A percentile compares a stretch with the other conserved stretches of the same genome.
phyloP scores from a whole-genome alignment of 2,329 filamentous ascomycete genomes.

The Epichloe sibirici region DNA sequence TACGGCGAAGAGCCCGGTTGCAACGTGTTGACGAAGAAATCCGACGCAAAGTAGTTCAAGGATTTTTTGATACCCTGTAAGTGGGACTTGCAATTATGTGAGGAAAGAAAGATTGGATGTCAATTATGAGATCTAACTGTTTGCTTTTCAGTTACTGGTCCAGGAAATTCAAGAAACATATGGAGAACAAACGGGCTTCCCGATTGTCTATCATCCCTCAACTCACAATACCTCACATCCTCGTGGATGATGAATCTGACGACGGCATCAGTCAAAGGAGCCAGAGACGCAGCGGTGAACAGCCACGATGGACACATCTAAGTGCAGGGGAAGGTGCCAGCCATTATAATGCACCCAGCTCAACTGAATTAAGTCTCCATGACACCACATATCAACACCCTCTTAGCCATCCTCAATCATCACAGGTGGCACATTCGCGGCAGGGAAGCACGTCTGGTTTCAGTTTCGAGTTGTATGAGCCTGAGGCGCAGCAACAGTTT shows the following conservation, averaged over 20 bases:
- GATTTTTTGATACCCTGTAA: constrained; percentile 88
- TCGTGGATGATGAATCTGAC: constrained; percentile 67
- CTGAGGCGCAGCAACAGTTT: constrained; percentile 18
- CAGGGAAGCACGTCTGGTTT: constrained; percentile 40
- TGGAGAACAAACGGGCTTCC: constrained; percentile 59
- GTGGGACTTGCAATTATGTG: constrained; percentile 13
- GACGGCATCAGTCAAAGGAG: constrained; percentile 13
- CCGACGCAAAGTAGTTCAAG: constrained; percentile 75
- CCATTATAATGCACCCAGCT: constrained; percentile 12
- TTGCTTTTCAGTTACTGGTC: constrained; percentile 56
- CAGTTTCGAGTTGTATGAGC: constrained; percentile 45
- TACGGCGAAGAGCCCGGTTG: constrained; percentile 76
- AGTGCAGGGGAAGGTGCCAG: constrained; percentile 6
- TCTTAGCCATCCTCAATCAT: constrained; percentile 40
- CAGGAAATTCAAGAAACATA: constrained; percentile 63
- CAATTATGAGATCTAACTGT: background rate
- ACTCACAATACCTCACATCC: constrained; percentile 78
- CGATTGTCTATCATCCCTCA: constrained; percentile 70
- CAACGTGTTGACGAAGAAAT: constrained; percentile 94
- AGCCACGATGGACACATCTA: constrained; percentile 8
- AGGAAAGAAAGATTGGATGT: background rate
- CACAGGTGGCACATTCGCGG: constrained; percentile 25
- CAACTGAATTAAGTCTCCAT: constrained; percentile 29
- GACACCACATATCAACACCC: constrained; percentile 30
- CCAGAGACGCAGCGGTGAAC: background rate